These are phyloP conservation scores for Jasminum sambac DNA, from an alignment of 257 asterid genomes.

Conservation along the genomic window DNA sequence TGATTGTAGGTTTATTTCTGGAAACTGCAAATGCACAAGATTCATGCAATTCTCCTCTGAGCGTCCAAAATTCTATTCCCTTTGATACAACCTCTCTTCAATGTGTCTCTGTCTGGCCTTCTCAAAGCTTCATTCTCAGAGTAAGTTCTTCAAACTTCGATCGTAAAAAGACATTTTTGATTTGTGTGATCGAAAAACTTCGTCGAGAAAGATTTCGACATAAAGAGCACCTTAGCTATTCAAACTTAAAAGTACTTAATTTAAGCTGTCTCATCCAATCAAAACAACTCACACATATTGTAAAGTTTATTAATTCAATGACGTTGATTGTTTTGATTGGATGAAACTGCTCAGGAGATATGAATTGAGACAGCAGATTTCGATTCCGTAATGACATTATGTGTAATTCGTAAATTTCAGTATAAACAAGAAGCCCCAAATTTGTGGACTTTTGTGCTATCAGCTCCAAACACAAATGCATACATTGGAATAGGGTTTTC, in stretches of 20 bases:
- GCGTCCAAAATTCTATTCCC: conserved; percentile 33
- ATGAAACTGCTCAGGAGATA: no score
- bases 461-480: conserved; percentile 61
- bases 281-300: no score
- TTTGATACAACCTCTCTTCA: conserved; percentile 58
- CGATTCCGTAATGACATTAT: no score
- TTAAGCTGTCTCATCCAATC: no score
- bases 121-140: conserved; percentile 68
- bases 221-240: no score
- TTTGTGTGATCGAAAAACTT: no score
- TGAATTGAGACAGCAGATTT: no score
- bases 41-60: conserved; percentile 55
- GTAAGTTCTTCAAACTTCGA: conserved; percentile 37
- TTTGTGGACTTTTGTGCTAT: conserved; percentile 66
- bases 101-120: conserved; percentile 62
- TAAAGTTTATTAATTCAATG: no score
- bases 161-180: no score
- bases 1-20: background rate
- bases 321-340: no score
- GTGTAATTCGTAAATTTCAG: conserved; percentile 27
- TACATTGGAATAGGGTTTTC: conserved; percentile 75
- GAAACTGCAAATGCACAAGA: conserved; percentile 56
- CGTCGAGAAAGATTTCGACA: no score
- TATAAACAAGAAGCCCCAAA: conserved; percentile 44
- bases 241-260: no score